Percentiles rank a stretch among this genome's conserved stretches.
Conservation (phyloP, 2,329 filamentous ascomycete species). For the Botrytis fragariae region DNA sequence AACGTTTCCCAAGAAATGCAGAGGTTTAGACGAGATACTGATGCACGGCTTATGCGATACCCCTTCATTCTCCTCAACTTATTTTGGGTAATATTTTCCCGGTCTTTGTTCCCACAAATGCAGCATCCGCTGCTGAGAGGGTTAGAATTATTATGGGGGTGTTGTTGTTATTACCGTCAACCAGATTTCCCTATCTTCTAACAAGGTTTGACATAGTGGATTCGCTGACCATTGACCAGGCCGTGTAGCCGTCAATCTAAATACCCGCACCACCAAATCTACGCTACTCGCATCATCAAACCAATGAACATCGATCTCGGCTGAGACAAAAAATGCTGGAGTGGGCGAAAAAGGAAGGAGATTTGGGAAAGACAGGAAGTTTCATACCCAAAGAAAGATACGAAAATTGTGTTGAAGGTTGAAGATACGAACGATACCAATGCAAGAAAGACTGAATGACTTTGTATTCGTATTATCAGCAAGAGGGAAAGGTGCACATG, state of each 20-base stretch:
- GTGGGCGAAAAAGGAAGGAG: not conserved
- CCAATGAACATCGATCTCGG: not conserved
- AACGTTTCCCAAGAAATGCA: slow-evolving; percentile 9
- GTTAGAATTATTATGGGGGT: not conserved
- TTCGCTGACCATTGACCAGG: slow-evolving; percentile 1
- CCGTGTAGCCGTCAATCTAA: slow-evolving; percentile 8
- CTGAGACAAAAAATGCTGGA: not conserved
- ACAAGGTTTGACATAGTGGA: not conserved
- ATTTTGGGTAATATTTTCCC: not conserved
- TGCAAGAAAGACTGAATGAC: slow-evolving; percentile 1
- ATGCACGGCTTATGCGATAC: slow-evolving; percentile 3
- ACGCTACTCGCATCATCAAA: not conserved
- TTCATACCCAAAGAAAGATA: slow-evolving; percentile 5
- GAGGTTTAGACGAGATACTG: not conserved
- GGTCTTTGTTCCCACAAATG: not conserved
- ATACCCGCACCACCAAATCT: not conserved
- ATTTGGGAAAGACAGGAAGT: not conserved
- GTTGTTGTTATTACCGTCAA: not conserved
- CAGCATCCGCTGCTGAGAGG: not conserved
- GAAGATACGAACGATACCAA: not conserved
- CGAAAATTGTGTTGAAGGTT: not conserved
- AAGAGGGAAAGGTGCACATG: slow-evolving; percentile 5
- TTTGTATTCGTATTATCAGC: not conserved
- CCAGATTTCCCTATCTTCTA: slow-evolving; percentile 4
- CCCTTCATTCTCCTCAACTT: not conserved